Conservation (phyloP, 106 monocot genomes). For the Chionographis japonica region DNA sequence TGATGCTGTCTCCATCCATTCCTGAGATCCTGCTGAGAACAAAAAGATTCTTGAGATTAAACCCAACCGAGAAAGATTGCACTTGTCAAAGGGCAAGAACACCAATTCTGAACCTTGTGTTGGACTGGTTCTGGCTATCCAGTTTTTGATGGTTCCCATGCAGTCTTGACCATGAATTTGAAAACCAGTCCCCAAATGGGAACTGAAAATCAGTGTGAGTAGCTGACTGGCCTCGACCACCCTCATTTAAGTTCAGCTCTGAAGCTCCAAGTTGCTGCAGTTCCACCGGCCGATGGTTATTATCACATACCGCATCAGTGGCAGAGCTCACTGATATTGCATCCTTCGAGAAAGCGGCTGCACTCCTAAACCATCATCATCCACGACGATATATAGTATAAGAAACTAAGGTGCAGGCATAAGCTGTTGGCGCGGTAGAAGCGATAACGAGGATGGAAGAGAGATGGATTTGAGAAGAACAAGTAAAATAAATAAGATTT, state of each 20-base stretch:
- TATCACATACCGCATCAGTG: slow-evolving; percentile 10
- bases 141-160: slow-evolving; percentile 15
- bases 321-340: slow-evolving; percentile 14
- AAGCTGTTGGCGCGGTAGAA: too few species aligned
- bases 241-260: slow-evolving; percentile 10
- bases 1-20: slow-evolving; percentile 2
- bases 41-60: neutral
- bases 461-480: too few species aligned
- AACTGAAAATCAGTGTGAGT: slow-evolving; percentile 27
- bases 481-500: too few species aligned
- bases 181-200: slow-evolving; percentile 57
- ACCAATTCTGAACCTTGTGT: slow-evolving; percentile 23
- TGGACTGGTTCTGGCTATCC: slow-evolving; percentile 8
- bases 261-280: slow-evolving; percentile 12
- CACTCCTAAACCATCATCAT: slow-evolving; percentile 51
- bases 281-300: neutral
- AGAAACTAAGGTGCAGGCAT: neutral
- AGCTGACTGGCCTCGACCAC: slow-evolving; percentile 11
- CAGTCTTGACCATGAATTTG: slow-evolving; percentile 51
- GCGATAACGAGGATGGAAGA: too few species aligned
- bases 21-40: slow-evolving; percentile 6
- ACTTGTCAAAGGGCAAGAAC: neutral
- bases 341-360: slow-evolving; percentile 43
- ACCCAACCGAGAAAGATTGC: neutral
- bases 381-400: neutral